Conservation (phyloP, 2,329 filamentous ascomycete genomes). For the Colletotrichum kahawae region DNA sequence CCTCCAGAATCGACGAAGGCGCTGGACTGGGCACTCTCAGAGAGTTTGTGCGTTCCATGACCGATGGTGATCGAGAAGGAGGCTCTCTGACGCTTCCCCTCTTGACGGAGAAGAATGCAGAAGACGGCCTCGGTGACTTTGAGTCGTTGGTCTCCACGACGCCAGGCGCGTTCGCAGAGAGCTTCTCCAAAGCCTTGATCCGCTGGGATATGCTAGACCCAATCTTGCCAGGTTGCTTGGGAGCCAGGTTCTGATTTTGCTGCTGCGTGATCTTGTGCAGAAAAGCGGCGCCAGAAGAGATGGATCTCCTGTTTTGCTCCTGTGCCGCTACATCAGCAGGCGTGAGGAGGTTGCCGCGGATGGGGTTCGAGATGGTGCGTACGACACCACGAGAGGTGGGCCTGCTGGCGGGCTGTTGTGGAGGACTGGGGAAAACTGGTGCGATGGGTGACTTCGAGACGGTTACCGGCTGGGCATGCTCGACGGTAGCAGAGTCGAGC, state of each 20-base stretch:
- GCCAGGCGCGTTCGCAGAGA: slow-evolving; percentile 54
- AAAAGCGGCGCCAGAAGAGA: slow-evolving; percentile 62
- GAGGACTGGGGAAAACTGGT: slow-evolving; percentile 57
- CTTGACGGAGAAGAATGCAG: slow-evolving; percentile 65
- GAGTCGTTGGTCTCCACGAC: slow-evolving; percentile 28
- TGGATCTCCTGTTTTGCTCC: slow-evolving; percentile 49
- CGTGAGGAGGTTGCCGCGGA: slow-evolving; percentile 48
- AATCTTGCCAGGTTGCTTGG: slow-evolving; percentile 77
- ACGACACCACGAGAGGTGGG: slow-evolving; percentile 43
- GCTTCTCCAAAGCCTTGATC: slow-evolving; percentile 90
- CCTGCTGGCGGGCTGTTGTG: slow-evolving; percentile 17
- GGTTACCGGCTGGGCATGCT: slow-evolving; percentile 81
- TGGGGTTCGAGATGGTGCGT: slow-evolving; percentile 40
- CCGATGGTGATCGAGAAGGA: slow-evolving; percentile 47
- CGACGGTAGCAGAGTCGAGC: slow-evolving; percentile 78
- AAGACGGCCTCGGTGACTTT: slow-evolving; percentile 39
- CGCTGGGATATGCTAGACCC: slow-evolving; percentile 92
- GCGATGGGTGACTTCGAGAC: slow-evolving; percentile 85
- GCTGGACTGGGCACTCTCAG: slow-evolving; percentile 38
- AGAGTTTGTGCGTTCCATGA: slow-evolving; percentile 48
- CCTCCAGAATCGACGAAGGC: slow-evolving; percentile 35
- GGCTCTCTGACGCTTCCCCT: slow-evolving; percentile 45
- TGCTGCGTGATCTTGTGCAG: slow-evolving; percentile 60
- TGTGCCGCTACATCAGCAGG: slow-evolving; percentile 50
- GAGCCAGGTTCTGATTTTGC: slow-evolving; percentile 54